Base-by-base conservation (phyloP, 345 rosid species). In the Arabis hirsuta region DNA sequence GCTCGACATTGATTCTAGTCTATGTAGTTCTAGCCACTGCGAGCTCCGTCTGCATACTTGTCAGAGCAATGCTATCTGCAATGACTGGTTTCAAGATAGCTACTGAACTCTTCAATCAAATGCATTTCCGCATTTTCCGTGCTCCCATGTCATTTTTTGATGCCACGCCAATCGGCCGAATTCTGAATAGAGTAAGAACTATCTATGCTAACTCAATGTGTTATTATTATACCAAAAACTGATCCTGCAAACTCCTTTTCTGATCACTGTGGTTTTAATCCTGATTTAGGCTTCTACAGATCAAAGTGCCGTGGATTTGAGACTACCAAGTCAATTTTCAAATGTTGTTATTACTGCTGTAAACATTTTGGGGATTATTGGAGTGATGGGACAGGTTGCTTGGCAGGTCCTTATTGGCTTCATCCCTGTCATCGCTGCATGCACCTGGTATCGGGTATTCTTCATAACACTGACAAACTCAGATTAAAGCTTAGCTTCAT, bases 91-190 rank as follows among this genome's bases (percentile, higher is more conserved):
- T 78, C 74, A 81, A 85, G 73, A 86, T 91, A 13, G 91, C 91
- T 20, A 83, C 85, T 34, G 56, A 82, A n/a, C 87, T 88, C 63
- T 90, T 90, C 69, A 73, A 79, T 38, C 84, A 85, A 63, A 83
- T 90, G 88, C 90, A 83, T 60, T 42, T 75, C 3, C 62, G 82
- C 67, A 50, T 88, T 73, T 88, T 88, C 71, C 90, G 82, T 6
- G 86, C 96, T 4, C 85, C 96, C 52, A 88, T 86, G 88, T 84
- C 87, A 3, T 90, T 90, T 77, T 90, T 88, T 77, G 93, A 90
- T 71, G 77, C 93, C 9, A 90, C 96, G 1, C 91, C 96, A 14
- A 78, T 86, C 20, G 91, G 91, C 59, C 71, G 93, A 64, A 85
- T 86, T 38, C 72, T 90, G 6, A 86, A 81, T 56, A 80, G 96